phyloP scores from a whole-genome alignment of 257 asterid species.

The Mitragyna speciosa region DNA sequence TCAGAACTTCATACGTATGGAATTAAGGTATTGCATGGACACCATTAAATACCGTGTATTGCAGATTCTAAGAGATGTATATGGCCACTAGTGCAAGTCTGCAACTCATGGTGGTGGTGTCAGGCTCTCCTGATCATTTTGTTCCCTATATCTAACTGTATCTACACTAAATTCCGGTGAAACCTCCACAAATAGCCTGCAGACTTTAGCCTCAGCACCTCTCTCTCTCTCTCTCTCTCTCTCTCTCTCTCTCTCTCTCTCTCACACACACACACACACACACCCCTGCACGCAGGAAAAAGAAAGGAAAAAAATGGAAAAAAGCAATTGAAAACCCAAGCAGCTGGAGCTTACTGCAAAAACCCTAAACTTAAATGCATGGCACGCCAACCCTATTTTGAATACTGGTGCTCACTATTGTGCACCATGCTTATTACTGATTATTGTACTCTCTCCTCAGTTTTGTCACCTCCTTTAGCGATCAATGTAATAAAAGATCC shows the following conservation, averaged over 20 bases:
- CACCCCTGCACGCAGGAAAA: not conserved
- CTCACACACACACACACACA: not conserved
- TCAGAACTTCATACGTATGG: not conserved
- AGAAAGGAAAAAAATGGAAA: not conserved
- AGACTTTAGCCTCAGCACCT: conserved; percentile 12
- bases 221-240: not conserved
- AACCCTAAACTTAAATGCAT: conserved; percentile 24
- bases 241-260: too few relatives aligned
- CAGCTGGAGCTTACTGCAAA: not conserved
- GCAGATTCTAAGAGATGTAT: conserved; percentile 2
- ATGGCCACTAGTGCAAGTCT: not conserved
- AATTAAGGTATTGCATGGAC: not conserved
- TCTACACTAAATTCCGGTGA: conserved; percentile 15
- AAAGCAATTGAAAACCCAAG: not conserved
- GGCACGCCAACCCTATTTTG: conserved; percentile 15
- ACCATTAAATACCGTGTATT: conserved; percentile 8
- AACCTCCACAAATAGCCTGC: conserved; percentile 10
- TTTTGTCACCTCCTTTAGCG: conserved; percentile 28
- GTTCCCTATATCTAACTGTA: conserved; percentile 30
- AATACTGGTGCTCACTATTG: not conserved
- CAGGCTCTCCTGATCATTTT: conserved; percentile 30
- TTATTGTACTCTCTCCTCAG: conserved; percentile 28
- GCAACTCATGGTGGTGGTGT: conserved; percentile 1
- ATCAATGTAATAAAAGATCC: conserved; percentile 16
- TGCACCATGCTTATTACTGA: conserved; percentile 5